Conservation (phyloP, 2,329 filamentous ascomycete species). For the Clathrospora elynae region DNA sequence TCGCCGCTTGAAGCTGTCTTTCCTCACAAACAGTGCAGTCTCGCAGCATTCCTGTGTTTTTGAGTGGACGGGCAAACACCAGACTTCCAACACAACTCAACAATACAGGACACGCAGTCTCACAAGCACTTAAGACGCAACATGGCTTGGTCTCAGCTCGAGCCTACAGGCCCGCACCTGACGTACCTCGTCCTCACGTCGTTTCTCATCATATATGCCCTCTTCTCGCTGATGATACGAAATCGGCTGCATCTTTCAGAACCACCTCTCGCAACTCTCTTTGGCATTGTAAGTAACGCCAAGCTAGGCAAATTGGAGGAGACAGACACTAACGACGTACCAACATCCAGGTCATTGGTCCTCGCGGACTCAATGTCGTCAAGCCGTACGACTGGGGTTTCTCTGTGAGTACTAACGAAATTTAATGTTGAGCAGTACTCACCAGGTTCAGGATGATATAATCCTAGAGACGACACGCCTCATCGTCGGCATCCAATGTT, state of each 20-base stretch:
- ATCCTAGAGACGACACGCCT: slow-evolving; percentile 52
- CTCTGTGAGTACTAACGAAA: slow-evolving; percentile 10
- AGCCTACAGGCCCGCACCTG: slow-evolving; percentile 54
- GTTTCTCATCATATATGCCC: slow-evolving; percentile 54
- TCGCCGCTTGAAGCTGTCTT: background rate
- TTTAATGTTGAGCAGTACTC: background rate
- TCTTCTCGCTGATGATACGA: slow-evolving; percentile 54
- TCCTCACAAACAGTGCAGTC: background rate
- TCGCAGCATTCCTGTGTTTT: background rate
- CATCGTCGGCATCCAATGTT: slow-evolving; percentile 53
- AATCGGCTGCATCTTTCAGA: slow-evolving; percentile 57
- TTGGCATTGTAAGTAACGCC: slow-evolving; percentile 45
- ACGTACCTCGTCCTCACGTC: slow-evolving; percentile 53
- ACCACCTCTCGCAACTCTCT: slow-evolving; percentile 54
- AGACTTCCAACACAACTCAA: too few relatives aligned
- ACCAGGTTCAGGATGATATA: slow-evolving; percentile 45
- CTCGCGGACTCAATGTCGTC: slow-evolving; percentile 48
- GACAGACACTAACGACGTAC: background rate
- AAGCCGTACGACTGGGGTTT: slow-evolving; percentile 50
- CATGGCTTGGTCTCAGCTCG: slow-evolving; percentile 53
- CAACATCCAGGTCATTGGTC: slow-evolving; percentile 44
- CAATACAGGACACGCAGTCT: background rate
- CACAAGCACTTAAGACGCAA: slow-evolving; percentile 1
- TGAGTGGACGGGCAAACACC: too few relatives aligned
- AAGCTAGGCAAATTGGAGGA: too few relatives aligned